Evolutionary conservation across 2,329 filamentous ascomycete species (phyloP).

Genomic region (Endothia cerciana): DNA sequence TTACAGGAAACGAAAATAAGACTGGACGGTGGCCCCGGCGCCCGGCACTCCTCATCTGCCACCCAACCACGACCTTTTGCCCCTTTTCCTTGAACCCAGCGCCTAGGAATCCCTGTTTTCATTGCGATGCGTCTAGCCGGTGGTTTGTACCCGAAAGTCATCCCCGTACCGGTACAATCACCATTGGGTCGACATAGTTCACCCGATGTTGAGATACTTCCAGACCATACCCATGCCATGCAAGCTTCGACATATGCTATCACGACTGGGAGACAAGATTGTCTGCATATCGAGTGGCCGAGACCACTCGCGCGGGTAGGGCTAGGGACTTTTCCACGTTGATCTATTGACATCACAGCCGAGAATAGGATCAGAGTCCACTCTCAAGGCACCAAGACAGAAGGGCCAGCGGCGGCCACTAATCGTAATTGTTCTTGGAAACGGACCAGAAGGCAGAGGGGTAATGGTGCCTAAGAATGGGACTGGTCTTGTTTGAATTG

Average conservation of each 20-base stretch:
- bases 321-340: neutral
- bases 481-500: neutral
- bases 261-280: neutral
- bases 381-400: neutral
- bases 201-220: neutral
- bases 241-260: neutral
- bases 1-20: conserved; percentile 2
- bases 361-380: conserved; percentile 13
- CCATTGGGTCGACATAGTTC: neutral
- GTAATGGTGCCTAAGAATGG: conserved; percentile 1
- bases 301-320: neutral
- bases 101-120: conserved; percentile 3
- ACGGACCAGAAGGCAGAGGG: neutral
- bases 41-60: neutral
- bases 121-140: neutral
- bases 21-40: neutral
- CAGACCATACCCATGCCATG: neutral
- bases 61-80: conserved; percentile 10
- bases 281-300: neutral
- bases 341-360: neutral
- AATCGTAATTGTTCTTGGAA: neutral
- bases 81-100: conserved; percentile 15
- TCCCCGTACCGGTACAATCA: conserved; percentile 20
- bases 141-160: neutral
- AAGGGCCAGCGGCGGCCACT: neutral